Evolutionary conservation across 768 basidiomycete species (phyloP).

Genomic region (Lentinus tigrinus): DNA sequence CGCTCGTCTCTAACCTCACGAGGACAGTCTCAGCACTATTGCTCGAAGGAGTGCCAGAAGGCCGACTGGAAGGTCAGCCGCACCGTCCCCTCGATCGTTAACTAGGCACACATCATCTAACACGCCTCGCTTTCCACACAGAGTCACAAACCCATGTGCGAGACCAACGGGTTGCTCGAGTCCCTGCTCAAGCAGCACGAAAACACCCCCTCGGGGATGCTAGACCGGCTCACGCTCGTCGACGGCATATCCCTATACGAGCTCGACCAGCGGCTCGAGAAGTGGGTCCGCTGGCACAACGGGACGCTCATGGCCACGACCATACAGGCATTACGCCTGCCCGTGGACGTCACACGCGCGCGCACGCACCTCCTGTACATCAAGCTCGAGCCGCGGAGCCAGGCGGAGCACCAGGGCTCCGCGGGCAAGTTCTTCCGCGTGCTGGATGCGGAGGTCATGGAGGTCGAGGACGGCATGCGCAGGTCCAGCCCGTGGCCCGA

Average conservation of each 20-base stretch:
- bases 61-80: constrained; percentile 24
- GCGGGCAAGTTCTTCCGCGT: constrained; percentile 31
- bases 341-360: constrained; percentile 25
- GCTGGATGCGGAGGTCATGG: constrained; percentile 22
- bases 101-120: neutral
- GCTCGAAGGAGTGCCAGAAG: constrained; percentile 26
- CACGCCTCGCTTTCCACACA: neutral
- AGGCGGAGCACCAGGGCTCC: constrained; percentile 24
- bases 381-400: constrained; percentile 12
- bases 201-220: constrained; percentile 5
- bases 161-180: constrained; percentile 20
- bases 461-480: constrained; percentile 20
- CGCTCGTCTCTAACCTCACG: neutral
- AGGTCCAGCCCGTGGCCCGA: constrained; percentile 27
- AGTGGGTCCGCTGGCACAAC: constrained; percentile 33
- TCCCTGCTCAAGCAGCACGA: constrained; percentile 15
- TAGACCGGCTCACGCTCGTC: constrained; percentile 21
- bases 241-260: constrained; percentile 27
- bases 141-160: constrained; percentile 23
- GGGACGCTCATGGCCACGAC: constrained; percentile 29
- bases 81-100: neutral
- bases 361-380: constrained; percentile 23
- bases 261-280: constrained; percentile 32
- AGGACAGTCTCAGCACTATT: constrained; percentile 18
- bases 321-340: constrained; percentile 31